A percentile compares a stretch with the other conserved stretches of the same genome.
phyloP scores from a whole-genome alignment of 345 rosid species.

The Arabis alpina region DNA sequence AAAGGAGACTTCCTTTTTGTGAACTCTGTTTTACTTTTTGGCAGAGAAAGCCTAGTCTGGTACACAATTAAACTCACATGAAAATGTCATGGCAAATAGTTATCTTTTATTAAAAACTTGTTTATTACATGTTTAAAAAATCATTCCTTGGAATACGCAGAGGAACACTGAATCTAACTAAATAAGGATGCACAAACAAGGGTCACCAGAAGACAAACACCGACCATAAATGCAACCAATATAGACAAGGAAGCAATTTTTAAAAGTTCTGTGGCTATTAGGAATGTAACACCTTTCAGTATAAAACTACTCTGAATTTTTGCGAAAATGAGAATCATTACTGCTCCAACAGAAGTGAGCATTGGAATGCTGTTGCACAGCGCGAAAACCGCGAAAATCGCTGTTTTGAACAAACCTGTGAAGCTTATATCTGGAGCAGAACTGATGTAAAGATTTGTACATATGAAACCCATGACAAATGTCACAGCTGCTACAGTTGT shows the following conservation, averaged over 20 bases:
- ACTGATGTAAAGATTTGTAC: background rate
- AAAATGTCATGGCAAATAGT: no score
- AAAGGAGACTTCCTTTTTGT: no score
- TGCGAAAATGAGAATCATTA: no score
- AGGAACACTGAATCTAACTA: no score
- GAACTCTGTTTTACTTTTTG: no score
- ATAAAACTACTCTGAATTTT: background rate
- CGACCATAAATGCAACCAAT: conserved; percentile 12
- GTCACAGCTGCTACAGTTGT: conserved; percentile 14
- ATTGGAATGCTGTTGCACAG: conserved; percentile 5
- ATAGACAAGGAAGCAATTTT: background rate
- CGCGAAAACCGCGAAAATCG: background rate
- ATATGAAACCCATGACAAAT: conserved; percentile 16
- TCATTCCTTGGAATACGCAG: no score
- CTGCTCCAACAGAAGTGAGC: background rate
- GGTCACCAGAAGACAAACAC: conserved; percentile 12
- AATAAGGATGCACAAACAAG: background rate
- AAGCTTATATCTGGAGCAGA: conserved; percentile 21
- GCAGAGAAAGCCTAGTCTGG: background rate
- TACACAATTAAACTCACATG: no score
- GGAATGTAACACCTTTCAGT: background rate
- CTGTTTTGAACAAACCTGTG: conserved; percentile 21
- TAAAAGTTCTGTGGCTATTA: conserved; percentile 3
- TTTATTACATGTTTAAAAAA: no score
- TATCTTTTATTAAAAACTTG: background rate